Evolutionary conservation across 345 rosid genomes (phyloP).

Genomic region (Leavenworthia alabamica): DNA sequence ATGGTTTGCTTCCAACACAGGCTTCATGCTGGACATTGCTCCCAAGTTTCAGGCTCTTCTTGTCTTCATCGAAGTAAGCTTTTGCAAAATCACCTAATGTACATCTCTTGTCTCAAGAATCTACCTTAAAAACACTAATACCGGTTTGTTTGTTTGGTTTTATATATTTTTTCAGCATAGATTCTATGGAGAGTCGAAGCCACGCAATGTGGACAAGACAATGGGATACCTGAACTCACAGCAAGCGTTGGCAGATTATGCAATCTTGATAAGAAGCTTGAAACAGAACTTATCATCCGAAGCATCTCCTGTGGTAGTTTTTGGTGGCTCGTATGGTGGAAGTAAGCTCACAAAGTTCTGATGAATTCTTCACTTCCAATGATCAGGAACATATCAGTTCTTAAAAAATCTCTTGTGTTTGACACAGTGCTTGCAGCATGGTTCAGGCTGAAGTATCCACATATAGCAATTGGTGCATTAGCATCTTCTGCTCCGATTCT

Average conservation of each 20-base stretch:
- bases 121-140: neutral
- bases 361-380: neutral
- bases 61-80: conserved; percentile 57
- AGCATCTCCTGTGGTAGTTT: conserved; percentile 63
- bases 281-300: conserved; percentile 65
- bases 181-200: conserved; percentile 61
- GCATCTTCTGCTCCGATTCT: conserved; percentile 77
- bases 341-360: conserved; percentile 29
- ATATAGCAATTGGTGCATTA: conserved; percentile 61
- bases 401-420: neutral
- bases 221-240: conserved; percentile 67
- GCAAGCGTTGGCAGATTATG: conserved; percentile 73
- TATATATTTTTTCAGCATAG: conserved; percentile 48
- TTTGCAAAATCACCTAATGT: neutral
- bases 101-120: neutral
- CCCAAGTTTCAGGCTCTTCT: conserved; percentile 72
- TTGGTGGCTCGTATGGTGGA: conserved; percentile 91
- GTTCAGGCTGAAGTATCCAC: conserved; percentile 78
- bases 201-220: conserved; percentile 42
- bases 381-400: neutral
- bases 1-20: conserved; percentile 72
- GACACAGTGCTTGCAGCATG: conserved; percentile 73
- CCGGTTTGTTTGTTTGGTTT: neutral
- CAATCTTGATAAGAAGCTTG: conserved; percentile 56
- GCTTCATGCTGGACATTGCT: conserved; percentile 71